Evolutionary conservation across 352 stramenopile species (phyloP).

Genomic region (Pythium angustatum): DNA sequence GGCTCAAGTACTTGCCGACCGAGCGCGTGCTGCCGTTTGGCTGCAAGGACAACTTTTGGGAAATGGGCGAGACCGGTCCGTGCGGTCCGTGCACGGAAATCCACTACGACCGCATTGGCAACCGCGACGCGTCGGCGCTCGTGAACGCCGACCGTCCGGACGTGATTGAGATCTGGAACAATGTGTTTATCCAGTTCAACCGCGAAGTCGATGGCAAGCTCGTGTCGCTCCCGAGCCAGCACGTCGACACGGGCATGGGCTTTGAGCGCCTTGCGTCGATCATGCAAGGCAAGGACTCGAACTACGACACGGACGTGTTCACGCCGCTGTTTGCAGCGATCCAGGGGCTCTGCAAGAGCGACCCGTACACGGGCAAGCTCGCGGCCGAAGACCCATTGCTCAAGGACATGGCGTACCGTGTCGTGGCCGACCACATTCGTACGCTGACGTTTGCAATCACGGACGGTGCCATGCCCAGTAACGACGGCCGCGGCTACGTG

Average conservation of each 20-base stretch:
- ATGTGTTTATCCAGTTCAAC: conserved; percentile 99
- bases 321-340: conserved; percentile 95
- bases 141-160: conserved; percentile 98
- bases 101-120: conserved; percentile 98
- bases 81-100: conserved; percentile 99
- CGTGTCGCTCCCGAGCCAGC: conserved; percentile 91
- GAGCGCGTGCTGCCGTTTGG: conserved; percentile 93
- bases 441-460: conserved; percentile 98
- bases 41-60: conserved; percentile 99
- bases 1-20: conserved; percentile 84
- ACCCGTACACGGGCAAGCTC: conserved; percentile 81
- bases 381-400: conserved; percentile 89
- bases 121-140: conserved; percentile 88
- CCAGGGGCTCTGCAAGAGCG: conserved; percentile 74
- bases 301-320: conserved; percentile 99
- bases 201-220: conserved; percentile 91
- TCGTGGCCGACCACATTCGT: conserved; percentile 98
- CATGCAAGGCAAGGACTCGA: conserved; percentile 92
- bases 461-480: conserved; percentile 96
- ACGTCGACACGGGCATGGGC: conserved; percentile 99
- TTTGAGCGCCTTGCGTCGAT: conserved; percentile 95
- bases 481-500: conserved; percentile 98
- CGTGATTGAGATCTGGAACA: conserved; percentile 99
- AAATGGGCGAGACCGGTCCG: conserved; percentile 99
- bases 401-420: conserved; percentile 92